Percentiles rank a stretch among this genome's conserved stretches.
Evolutionary conservation across 2,329 filamentous ascomycete genomes (phyloP).

Genomic region (Coniochaeta sp.): DNA sequence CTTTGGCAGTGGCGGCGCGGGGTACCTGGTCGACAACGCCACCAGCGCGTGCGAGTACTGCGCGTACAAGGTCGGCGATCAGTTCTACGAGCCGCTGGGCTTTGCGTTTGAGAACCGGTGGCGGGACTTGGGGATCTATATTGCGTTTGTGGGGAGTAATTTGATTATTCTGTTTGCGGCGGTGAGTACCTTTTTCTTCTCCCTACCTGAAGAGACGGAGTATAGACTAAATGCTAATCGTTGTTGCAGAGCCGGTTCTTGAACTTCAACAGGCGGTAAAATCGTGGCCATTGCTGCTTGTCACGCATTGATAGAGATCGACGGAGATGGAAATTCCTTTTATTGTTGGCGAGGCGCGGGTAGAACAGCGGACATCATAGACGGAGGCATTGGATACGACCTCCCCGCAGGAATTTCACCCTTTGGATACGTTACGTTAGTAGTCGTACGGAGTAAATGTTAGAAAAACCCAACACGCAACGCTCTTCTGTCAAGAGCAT

Average conservation of each 20-base stretch:
- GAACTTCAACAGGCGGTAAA: slow-evolving; percentile 43
- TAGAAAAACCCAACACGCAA: too few relatives aligned
- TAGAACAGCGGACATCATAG: neutral
- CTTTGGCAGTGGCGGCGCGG: slow-evolving; percentile 59
- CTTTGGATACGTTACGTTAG: neutral
- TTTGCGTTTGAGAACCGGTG: slow-evolving; percentile 64
- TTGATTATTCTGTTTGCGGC: slow-evolving; percentile 51
- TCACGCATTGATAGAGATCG: too few relatives aligned
- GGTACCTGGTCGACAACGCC: slow-evolving; percentile 62
- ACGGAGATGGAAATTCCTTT: neutral
- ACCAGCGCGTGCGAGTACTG: slow-evolving; percentile 72
- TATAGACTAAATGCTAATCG: slow-evolving; percentile 9
- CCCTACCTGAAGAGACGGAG: neutral
- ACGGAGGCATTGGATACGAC: neutral
- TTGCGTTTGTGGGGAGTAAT: slow-evolving; percentile 72
- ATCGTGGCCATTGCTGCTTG: too few relatives aligned
- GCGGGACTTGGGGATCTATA: slow-evolving; percentile 75
- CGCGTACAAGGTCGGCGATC: slow-evolving; percentile 69
- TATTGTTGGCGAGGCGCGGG: neutral
- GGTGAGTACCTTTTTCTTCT: slow-evolving; percentile 28
- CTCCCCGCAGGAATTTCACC: neutral
- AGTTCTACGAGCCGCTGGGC: slow-evolving; percentile 65
- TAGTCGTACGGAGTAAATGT: neutral
- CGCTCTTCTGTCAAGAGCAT: too few relatives aligned
- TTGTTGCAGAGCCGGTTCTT: slow-evolving; percentile 36